Base-by-base conservation (phyloP, 1,139 yeast genomes). In the Yamadazyma jaroonii region DNA sequence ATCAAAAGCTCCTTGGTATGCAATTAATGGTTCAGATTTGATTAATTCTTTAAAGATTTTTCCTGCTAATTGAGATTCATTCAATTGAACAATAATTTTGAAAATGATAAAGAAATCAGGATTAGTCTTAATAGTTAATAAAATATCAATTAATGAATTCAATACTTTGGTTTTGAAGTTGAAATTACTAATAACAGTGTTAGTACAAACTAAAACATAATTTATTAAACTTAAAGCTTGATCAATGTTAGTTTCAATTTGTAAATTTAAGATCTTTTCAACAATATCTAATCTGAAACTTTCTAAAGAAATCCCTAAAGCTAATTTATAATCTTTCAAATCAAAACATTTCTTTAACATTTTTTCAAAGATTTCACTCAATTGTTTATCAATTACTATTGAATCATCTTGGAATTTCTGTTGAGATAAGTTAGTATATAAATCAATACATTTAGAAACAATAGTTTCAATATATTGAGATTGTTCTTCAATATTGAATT, bases 1-100 rank as follows among this genome's bases (percentile, higher is more conserved):
- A 59, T 92, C 98, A 62, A 92, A 92, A 1, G 97, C 97, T 40
- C 94, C 88, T 67, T 92, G 99, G 59, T 81, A 87, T 4, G 96
- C 95, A 44, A 85, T 72, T 48, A 80, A 64, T 31, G 53, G 64
- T 38, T 64, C 65, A 25, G 69, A 64, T 2, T 50, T 45, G 36
- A 87, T 57, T 43, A 86, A 70, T 46, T 76, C 76, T 49, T 77
- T 73, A 57, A 92, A 87, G 37, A 89, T 67, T 39, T 73, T 69
- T 29, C 77, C 71, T 4, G 96, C 95, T 48, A 86, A 72, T 11
- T 67, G 62, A 29, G 80, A 67, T 57, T 89, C 95, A 57, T 89
- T 88, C 54, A 92, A 72, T 59, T 88, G 95, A 32, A 92, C 94
- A 37, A 90, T 84, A 44, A 94, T 84, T 59, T 89, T 90, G 50